phyloP scores from a whole-genome alignment of 495 filamentous ascomycete species.

The Filosporella fistucella region DNA sequence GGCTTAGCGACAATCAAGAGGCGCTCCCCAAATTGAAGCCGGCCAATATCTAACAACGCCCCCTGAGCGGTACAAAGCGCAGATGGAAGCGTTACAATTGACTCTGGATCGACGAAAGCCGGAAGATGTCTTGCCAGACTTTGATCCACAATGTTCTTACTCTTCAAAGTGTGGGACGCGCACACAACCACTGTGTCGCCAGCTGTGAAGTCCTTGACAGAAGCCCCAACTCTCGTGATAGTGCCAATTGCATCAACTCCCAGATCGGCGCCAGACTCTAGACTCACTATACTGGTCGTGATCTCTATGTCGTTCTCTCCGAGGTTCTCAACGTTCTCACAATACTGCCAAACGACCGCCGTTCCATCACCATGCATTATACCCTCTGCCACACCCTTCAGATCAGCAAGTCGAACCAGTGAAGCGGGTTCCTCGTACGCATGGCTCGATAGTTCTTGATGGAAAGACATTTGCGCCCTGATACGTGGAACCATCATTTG shows the following conservation, averaged over 20 bases:
- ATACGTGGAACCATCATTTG: conserved; percentile 5
- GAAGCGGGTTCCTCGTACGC: not conserved
- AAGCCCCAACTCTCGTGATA: not conserved
- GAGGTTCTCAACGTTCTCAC: not conserved
- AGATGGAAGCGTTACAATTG: conserved; percentile 4
- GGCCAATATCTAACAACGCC: conserved; percentile 1
- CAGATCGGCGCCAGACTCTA: not conserved
- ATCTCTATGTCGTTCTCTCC: not conserved
- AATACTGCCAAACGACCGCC: not conserved
- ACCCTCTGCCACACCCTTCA: not conserved
- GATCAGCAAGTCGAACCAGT: not conserved
- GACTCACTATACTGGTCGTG: not conserved
- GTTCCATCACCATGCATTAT: not conserved
- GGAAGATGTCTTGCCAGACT: not conserved
- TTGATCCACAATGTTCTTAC: not conserved
- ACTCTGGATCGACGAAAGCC: conserved; percentile 2
- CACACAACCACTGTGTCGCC: conserved; percentile 6
- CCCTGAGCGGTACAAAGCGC: conserved; percentile 7
- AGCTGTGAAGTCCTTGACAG: not conserved
- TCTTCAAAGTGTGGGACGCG: conserved; percentile 2
- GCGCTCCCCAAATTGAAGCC: conserved; percentile 22
- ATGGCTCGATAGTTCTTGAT: not conserved
- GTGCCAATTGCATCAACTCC: not conserved
- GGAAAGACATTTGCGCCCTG: not conserved
- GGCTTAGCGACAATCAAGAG: conserved; percentile 41